Conservation (phyloP, 2,329 filamentous ascomycete species). For the Geosmithia flava region DNA sequence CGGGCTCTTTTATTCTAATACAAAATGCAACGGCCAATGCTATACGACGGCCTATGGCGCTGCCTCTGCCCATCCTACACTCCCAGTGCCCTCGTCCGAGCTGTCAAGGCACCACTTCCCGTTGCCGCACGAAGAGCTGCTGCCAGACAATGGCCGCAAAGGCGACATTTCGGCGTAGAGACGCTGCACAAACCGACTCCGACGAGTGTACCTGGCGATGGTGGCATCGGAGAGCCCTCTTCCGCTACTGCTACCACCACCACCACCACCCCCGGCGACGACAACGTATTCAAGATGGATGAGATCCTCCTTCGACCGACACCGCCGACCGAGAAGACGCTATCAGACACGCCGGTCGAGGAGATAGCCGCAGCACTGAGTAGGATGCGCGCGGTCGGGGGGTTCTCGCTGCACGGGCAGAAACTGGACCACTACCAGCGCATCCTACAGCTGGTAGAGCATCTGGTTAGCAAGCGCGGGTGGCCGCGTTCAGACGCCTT, state of each 20-base stretch:
- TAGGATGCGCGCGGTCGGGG: slow-evolving; percentile 8
- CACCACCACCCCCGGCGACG: too few relatives aligned
- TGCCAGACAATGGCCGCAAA: not conserved
- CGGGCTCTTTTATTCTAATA: not conserved
- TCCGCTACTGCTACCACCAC: too few relatives aligned
- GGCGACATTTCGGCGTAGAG: not conserved
- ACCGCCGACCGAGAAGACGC: slow-evolving; percentile 6
- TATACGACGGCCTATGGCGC: slow-evolving; percentile 45
- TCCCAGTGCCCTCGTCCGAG: slow-evolving; percentile 1
- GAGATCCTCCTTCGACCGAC: not conserved
- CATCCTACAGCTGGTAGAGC: slow-evolving; percentile 34
- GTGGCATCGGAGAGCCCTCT: not conserved
- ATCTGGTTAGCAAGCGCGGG: slow-evolving; percentile 42
- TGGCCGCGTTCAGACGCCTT: slow-evolving; percentile 38
- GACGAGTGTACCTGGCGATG: not conserved
- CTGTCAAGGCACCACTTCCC: not conserved
- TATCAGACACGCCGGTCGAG: slow-evolving; percentile 8
- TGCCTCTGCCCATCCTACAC: slow-evolving; percentile 46
- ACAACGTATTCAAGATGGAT: not conserved
- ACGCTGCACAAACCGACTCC: not conserved
- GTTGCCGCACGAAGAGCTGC: not conserved
- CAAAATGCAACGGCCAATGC: slow-evolving; percentile 1
- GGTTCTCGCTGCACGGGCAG: slow-evolving; percentile 1
- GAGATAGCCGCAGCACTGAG: slow-evolving; percentile 15
- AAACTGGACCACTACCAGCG: slow-evolving; percentile 7